Evolutionary conservation across 2,329 filamentous ascomycete genomes (phyloP), one percentile per base, ranked within the genome.

Genomic region (Dactylellina cionopaga): DNA sequence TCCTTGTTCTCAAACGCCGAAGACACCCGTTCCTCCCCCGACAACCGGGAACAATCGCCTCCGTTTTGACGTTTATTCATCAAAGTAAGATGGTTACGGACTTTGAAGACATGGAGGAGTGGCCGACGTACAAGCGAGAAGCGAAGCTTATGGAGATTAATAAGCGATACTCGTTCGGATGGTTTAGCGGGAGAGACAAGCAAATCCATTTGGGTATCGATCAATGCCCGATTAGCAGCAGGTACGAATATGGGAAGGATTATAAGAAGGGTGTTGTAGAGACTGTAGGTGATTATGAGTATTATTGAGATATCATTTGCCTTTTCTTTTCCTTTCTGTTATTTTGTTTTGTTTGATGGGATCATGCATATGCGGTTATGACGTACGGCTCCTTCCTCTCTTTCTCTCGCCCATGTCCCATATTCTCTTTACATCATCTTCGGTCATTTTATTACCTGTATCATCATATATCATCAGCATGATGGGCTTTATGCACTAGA

Each of bases 61-160:
- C 86, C 43, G 86, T 92, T 58, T 83, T 94, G 59, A 90, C 89
- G 0, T 93, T 90, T 77, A 90, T 93, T 70, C 89, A 93, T 80
- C 90, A 92, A 81, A 89, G 86, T 79, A 90, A 90, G 80, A 92
- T 93, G 90, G 81, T 93, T 46, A 88, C 88, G 74, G 86, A 87
- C 77, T 93, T 93, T 79, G 88, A 91, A 11, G 87, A 86, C 41
- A 92, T 89, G 19, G 86, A 88, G 72, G 86, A 86, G 80, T 80
- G 88, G 54, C 85, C 83, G 75, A 87, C 85, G 58, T 81, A 82
- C 11, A 81, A 87, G 78, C 90, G 92, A 87, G 86, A 85, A 74
- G 80, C 80, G 63, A 83, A 84, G 78, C 82, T 93, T 33, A 85
- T 86, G 71, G 80, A 79, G 7, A 80, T 85, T n/a, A 84, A 85